phyloP scores from a whole-genome alignment of 1,284 basidiomycete species.

The Tylopilus orsonianus region DNA sequence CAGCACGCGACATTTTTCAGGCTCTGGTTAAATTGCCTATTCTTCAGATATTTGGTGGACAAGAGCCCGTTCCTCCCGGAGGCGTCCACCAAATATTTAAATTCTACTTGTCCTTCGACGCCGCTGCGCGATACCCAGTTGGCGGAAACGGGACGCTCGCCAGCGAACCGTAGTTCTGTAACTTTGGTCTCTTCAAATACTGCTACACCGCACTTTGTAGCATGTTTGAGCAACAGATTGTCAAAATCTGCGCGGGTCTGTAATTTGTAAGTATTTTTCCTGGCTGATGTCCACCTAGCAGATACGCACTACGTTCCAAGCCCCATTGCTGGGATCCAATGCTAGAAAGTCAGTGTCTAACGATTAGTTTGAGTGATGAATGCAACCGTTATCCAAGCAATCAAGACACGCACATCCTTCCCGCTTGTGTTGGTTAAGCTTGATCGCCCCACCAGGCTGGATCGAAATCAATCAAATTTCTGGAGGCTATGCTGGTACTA shows the following conservation, averaged over 20 bases:
- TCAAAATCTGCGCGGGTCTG: background rate
- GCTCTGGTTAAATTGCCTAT: constrained; percentile 43
- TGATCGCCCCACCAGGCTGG: constrained; percentile 40
- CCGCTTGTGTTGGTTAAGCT: constrained; percentile 35
- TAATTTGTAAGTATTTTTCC: no score
- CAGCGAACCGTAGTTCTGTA: constrained; percentile 11
- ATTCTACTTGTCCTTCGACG: constrained; percentile 34
- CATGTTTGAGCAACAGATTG: background rate
- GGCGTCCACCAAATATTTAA: constrained; percentile 48
- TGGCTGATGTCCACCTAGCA: no score
- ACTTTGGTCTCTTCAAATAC: constrained; percentile 31
- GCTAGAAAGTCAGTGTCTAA: constrained; percentile 38
- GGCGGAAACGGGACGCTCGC: constrained; percentile 36
- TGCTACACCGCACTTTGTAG: background rate
- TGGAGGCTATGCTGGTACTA: background rate
- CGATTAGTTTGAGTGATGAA: background rate
- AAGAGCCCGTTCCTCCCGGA: constrained; percentile 41
- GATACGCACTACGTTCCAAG: background rate
- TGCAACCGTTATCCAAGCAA: background rate
- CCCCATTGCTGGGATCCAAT: background rate
- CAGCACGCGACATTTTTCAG: constrained; percentile 49
- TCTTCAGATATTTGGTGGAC: constrained; percentile 37
- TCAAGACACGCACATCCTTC: constrained; percentile 37
- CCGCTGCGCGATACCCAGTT: constrained; percentile 33
- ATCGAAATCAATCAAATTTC: background rate